Base-by-base conservation (phyloP, 352 stramenopile genomes). In the Blastocystis sp. region DNA sequence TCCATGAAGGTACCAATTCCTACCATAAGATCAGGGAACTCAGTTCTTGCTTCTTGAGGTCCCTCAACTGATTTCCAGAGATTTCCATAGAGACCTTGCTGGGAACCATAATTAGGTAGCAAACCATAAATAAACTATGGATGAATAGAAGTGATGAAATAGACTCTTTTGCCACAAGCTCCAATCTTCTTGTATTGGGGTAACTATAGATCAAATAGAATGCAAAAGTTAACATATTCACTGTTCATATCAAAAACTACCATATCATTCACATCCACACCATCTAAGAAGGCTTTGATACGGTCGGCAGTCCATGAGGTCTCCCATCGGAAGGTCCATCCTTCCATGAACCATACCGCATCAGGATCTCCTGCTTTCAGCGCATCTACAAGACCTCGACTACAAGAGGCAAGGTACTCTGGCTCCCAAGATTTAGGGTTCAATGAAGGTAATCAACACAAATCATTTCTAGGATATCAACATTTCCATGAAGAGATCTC, bases 81-180 rank as follows among this genome's bases (percentile, higher is more conserved):
- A 77, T 95, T 93, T 2, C 93, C 93, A 54, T 93, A 92, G 90
- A 95, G 91, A 9, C 93, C 93, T 7, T 93, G 94, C 75, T 93
- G 93, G 15, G 93, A 93, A 27, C 93, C 93, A 90, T 95, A 95
- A 90, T 95, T 95, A 87, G 95, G 93, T 9, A 95, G 90, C 33
- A 95, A 92, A 57, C 93, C 95, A 87, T 94, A 95, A 77, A 95
- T 94, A 92, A 93, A 95, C 87, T 91, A 92, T 87, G 94, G 94
- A 90, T 93, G 92, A 90, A 94, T 94, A 87, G 94, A 94, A 76
- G 94, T 94, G 56, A 93, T 92, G 42, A 76, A 0, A 13, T 44
- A 2, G 19, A 90, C 92, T 93, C 59, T 92, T 92, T 87, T 92
- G 91, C 93, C 93, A 94, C 51, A 94, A 92, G 5, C 93, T 92